Base-by-base conservation (phyloP, 2,329 filamentous ascomycete species). In the Neonectria hederae region DNA sequence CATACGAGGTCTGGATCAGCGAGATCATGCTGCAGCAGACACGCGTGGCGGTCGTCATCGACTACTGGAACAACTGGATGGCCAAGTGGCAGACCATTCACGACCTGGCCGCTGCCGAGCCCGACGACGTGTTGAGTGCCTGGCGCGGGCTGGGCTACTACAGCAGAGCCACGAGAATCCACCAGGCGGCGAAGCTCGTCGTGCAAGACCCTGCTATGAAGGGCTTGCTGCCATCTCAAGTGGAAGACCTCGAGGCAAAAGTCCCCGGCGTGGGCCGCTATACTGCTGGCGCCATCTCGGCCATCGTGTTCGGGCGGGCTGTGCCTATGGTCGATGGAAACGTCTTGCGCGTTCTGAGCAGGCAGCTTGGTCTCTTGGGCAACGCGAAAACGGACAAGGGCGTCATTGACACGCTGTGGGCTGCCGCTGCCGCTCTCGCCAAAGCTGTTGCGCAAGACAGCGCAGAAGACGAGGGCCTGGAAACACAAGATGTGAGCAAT, bases 1-100 rank as follows among this genome's bases (percentile, higher is more conserved):
- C 87, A 2, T 90, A 90, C 76, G 83, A 89, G 74, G 87, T 90
- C 51, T 90, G 87, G 86, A 88, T 90, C 72, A 87, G 84, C 71
- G 88, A 90, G 77, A 86, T 89, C 69, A 90, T 90, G 88, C 81
- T 90, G 11, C 88, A 90, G 74, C 88, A 90, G 76, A 90, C 88
- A 2, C 85, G 88, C 28, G 88, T 90, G 4, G 82, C 85, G 2
- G 84, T 84, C 7, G 88, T 89, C 0, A 84, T 89, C 21, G 86
- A 84, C 53, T 90, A 90, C 74, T 90, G 87, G 85, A 86, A 84
- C 30, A 80, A 80, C 1, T 90, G 88, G 88, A 88, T 88, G 79
- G 79, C 75, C 1, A 82, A 83, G 60, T 90, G 87, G 87, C 87
- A 87, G 0, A 87, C 86, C 0, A 83, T 90, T 3, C 80, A 82